A percentile compares a stretch with the other conserved stretches of the same genome.
These are phyloP conservation scores for Cladosporium sp. DNA, from an alignment of 2,329 filamentous ascomycete species.

Conservation along the genomic window DNA sequence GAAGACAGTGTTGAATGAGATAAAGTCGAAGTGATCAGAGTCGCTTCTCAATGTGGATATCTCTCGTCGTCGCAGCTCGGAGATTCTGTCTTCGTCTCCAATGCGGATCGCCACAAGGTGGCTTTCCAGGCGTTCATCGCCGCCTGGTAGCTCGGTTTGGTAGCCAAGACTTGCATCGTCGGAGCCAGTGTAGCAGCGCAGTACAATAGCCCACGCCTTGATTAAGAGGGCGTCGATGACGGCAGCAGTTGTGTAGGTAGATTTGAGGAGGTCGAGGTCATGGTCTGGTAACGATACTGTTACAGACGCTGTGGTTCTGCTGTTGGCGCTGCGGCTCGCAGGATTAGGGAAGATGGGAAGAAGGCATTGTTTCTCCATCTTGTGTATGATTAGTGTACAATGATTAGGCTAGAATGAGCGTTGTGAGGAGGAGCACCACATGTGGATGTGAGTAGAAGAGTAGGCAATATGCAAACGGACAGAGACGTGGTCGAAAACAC, in stretches of 20 bases:
- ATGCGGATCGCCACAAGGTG: slow-evolving; percentile 3
- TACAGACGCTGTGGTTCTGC: slow-evolving; percentile 14
- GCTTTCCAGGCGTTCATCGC: not conserved
- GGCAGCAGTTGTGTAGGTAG: slow-evolving; percentile 9
- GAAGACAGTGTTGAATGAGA: slow-evolving; percentile 19
- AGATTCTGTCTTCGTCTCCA: slow-evolving; percentile 9
- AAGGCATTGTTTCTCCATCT: slow-evolving; percentile 19
- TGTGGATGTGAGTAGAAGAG: not conserved
- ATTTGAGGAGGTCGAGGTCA: slow-evolving; percentile 17
- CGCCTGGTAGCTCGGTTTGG: slow-evolving; percentile 8
- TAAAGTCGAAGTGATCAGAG: slow-evolving; percentile 6
- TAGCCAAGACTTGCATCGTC: slow-evolving; percentile 3
- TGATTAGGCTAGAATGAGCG: slow-evolving; percentile 3
- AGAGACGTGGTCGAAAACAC: not conserved
- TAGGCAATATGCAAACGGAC: not conserved
- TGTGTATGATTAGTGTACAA: not conserved
- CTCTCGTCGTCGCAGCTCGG: slow-evolving; percentile 12
- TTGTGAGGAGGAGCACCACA: not conserved
- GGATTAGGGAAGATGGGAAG: slow-evolving; percentile 16
- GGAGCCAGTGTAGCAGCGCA: slow-evolving; percentile 18
- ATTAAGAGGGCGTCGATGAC: slow-evolving; percentile 15
- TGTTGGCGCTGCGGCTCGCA: slow-evolving; percentile 2
- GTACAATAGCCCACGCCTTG: slow-evolving; percentile 16
- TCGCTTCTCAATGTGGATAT: slow-evolving; percentile 1
- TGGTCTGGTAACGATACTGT: slow-evolving; percentile 18